phyloP scores from a whole-genome alignment of 2,329 filamentous ascomycete species.

The Penicillium sp. region DNA sequence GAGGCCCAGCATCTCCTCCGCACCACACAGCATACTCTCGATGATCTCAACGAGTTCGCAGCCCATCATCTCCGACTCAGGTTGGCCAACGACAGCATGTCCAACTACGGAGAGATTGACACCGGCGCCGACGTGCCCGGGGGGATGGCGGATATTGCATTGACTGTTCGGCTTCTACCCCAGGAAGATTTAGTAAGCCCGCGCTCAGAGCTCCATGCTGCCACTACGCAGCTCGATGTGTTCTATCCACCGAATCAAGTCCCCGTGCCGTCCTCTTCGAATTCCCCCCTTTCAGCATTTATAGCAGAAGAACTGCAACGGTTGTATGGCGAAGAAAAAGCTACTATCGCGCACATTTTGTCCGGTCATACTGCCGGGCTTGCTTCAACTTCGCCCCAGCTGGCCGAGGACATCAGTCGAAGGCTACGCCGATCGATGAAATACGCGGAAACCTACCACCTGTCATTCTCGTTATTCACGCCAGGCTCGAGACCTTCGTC shows the following conservation, averaged over 20 bases:
- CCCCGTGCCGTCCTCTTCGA: slow-evolving; percentile 66
- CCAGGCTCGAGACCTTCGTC: slow-evolving; percentile 74
- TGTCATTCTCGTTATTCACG: slow-evolving; percentile 94
- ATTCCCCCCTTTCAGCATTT: slow-evolving; percentile 73
- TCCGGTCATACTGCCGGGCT: slow-evolving; percentile 53
- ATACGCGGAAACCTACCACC: slow-evolving; percentile 89
- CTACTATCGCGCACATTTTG: slow-evolving; percentile 75
- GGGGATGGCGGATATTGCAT: slow-evolving; percentile 53
- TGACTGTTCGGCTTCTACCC: slow-evolving; percentile 70
- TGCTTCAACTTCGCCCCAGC: slow-evolving; percentile 44
- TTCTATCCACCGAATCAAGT: slow-evolving; percentile 71
- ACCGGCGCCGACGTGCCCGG: slow-evolving; percentile 1
- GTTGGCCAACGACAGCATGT: slow-evolving; percentile 47
- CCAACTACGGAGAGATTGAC: slow-evolving; percentile 11
- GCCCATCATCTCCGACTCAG: slow-evolving; percentile 78
- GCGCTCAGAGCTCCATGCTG: slow-evolving; percentile 66
- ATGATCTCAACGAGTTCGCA: slow-evolving; percentile 83
- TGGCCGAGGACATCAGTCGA: slow-evolving; percentile 60
- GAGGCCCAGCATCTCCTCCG: slow-evolving; percentile 75
- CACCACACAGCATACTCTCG: slow-evolving; percentile 81
- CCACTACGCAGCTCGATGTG: slow-evolving; percentile 72
- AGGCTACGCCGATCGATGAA: slow-evolving; percentile 84
- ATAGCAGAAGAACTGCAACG: slow-evolving; percentile 75
- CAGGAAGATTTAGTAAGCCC: slow-evolving; percentile 49
- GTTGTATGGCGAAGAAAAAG: slow-evolving; percentile 84